A percentile compares a stretch with the other conserved stretches of the same genome.
Evolutionary conservation across 2,329 filamentous ascomycete genomes (phyloP).

Genomic region (Talaromyces islandicus): DNA sequence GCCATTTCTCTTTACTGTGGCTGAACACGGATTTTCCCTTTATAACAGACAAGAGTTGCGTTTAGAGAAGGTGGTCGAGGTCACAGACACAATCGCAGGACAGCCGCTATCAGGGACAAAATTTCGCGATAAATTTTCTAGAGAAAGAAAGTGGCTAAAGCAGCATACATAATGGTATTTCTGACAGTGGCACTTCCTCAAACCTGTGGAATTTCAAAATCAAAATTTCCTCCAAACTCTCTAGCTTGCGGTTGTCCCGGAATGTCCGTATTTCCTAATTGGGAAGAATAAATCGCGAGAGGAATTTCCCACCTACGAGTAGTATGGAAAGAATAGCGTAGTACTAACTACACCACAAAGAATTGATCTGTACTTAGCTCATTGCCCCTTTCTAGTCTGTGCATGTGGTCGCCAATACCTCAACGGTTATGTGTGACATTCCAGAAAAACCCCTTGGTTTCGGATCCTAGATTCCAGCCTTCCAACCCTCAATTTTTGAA

Average conservation of each 20-base stretch:
- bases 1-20: conserved; percentile 35
- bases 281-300: neutral
- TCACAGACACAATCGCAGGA: neutral
- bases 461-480: neutral
- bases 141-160: neutral
- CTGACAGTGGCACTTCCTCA: neutral
- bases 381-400: neutral
- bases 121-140: neutral
- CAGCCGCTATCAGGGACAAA: neutral
- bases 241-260: neutral
- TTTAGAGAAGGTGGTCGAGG: neutral
- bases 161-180: neutral
- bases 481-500: neutral
- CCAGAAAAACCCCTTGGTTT: neutral
- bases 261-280: neutral
- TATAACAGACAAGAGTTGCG: neutral
- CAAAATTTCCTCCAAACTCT: neutral
- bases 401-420: too few species aligned
- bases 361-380: neutral
- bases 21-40: conserved; percentile 14
- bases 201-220: neutral
- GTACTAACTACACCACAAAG: neutral
- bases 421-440: neutral
- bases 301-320: neutral
- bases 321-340: neutral